Conservation (phyloP, 164 flowering plant species). For the Taxillus chinensis region DNA sequence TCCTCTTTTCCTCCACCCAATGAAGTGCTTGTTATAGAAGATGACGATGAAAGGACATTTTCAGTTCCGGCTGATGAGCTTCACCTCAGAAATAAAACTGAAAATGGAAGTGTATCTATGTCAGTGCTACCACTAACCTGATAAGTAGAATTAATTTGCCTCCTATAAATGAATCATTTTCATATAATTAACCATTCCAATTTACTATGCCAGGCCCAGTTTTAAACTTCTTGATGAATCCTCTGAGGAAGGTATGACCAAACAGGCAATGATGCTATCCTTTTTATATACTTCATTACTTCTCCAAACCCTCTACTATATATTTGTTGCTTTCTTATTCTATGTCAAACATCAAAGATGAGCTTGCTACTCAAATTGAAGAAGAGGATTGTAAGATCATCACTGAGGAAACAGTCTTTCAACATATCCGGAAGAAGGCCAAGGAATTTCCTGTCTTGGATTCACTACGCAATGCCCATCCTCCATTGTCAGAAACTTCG, state of each 20-base stretch:
- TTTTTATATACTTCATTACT: neutral
- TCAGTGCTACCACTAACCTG: slow-evolving; percentile 16
- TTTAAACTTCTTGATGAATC: slow-evolving; percentile 81
- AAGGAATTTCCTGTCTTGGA: slow-evolving; percentile 45
- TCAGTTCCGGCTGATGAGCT: slow-evolving; percentile 18
- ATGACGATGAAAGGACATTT: slow-evolving; percentile 22
- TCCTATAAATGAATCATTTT: no score
- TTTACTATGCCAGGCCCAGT: slow-evolving; percentile 61
- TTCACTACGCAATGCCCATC: slow-evolving; percentile 15
- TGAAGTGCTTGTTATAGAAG: slow-evolving; percentile 40
- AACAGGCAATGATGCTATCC: neutral
- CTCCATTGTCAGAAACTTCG: slow-evolving; percentile 25
- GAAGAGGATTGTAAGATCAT: slow-evolving; percentile 41
- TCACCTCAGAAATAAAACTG: slow-evolving; percentile 12
- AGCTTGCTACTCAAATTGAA: slow-evolving; percentile 20
- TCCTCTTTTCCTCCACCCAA: slow-evolving; percentile 23
- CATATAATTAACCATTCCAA: neutral
- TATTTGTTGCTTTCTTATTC: neutral
- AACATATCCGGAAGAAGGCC: slow-evolving; percentile 74
- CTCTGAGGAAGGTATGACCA: slow-evolving; percentile 39
- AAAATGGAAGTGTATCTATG: slow-evolving; percentile 27
- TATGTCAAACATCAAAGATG: slow-evolving; percentile 17
- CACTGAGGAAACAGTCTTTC: slow-evolving; percentile 49
- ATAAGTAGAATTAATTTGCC: no score
- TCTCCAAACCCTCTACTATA: neutral